phyloP scores from a whole-genome alignment of 768 basidiomycete species.

The Saitozyma podzolica region DNA sequence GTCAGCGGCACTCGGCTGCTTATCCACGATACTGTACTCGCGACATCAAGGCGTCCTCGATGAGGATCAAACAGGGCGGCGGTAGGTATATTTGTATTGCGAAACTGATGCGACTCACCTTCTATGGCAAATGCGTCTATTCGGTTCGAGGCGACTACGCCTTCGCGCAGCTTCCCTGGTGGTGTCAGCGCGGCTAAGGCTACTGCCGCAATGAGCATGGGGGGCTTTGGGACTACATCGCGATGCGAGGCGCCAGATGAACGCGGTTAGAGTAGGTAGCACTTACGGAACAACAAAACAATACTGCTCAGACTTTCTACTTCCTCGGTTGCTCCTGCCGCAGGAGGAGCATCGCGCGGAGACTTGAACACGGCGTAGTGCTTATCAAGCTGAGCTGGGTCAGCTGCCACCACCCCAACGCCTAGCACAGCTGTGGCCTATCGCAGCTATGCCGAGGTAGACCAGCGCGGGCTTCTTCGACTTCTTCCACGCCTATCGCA shows the following conservation, averaged over 20 bases:
- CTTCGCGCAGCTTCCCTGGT: slow-evolving; percentile 49
- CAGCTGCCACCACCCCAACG: slow-evolving; percentile 2
- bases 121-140: slow-evolving; percentile 48
- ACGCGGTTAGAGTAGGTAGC: neutral
- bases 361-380: slow-evolving; percentile 32
- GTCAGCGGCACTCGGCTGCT: neutral
- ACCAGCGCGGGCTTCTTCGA: neutral
- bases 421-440: too few species aligned
- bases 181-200: too few species aligned
- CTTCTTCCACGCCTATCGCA: neutral
- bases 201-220: neutral
- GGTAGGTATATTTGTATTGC: too few species aligned
- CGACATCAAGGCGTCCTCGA: too few species aligned
- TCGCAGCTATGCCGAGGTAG: neutral
- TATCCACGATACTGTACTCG: too few species aligned
- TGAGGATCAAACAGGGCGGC: too few species aligned
- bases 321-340: slow-evolving; percentile 24
- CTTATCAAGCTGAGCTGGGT: slow-evolving; percentile 30
- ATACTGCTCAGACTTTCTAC: slow-evolving; percentile 46
- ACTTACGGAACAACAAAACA: slow-evolving; percentile 43
- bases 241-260: neutral
- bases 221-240: neutral
- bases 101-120: slow-evolving; percentile 35
- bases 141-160: slow-evolving; percentile 43
- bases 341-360: slow-evolving; percentile 21